Base-by-base conservation (phyloP, 2,329 filamentous ascomycete genomes). In the Zasmidium cellare region DNA sequence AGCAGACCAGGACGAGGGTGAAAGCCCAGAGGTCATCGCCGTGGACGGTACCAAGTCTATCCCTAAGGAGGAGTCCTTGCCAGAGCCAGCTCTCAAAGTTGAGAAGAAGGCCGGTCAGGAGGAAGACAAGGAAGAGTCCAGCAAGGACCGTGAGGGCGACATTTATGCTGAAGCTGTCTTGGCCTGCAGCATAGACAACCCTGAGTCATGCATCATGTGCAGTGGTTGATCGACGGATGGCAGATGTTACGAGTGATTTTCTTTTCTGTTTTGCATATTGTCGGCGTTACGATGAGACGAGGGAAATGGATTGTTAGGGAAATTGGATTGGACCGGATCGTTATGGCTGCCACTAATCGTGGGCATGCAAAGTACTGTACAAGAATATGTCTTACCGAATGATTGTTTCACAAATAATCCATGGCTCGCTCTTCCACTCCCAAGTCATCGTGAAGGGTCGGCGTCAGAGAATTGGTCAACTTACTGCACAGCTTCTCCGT, bases 141-240 rank as follows among this genome's bases (percentile, higher is more conserved):
- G 83, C 70, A 84, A 87, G 64, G 87, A 88, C 65, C 85, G 90
- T 11, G 92, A 97, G 75, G 86, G 85, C 51, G 93, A 99, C 73
- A 99, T 99, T 68, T 99, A 96, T 76, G 93, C 93, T 0, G 90
- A 97, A 67, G 91, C 92, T 58, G 92, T 90, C 16, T 80, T 99
- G 73, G 86, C 87, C 69, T 99, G 94, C 82, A 97, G 92, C 79
- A 97, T 99, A 75, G 92, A 97, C 74, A 97, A 97, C 81, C 91
- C 89, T 67, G 94, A 99, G 75, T 83, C 88, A 49, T 99, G 94
- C 75, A 75, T 96, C 65, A 97, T 99, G 94, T 99, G 94, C 87
- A 96, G 91, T 77, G 93, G 92, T 80, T 97, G 57, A 61, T 24
- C 9, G 56, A 22, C 22, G 16, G 38, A 48, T 20, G 57, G 46